Evolutionary conservation across 768 basidiomycete species (phyloP), one percentile per base, ranked within the genome.

Genomic region (Cyclocybe cylindracea): DNA sequence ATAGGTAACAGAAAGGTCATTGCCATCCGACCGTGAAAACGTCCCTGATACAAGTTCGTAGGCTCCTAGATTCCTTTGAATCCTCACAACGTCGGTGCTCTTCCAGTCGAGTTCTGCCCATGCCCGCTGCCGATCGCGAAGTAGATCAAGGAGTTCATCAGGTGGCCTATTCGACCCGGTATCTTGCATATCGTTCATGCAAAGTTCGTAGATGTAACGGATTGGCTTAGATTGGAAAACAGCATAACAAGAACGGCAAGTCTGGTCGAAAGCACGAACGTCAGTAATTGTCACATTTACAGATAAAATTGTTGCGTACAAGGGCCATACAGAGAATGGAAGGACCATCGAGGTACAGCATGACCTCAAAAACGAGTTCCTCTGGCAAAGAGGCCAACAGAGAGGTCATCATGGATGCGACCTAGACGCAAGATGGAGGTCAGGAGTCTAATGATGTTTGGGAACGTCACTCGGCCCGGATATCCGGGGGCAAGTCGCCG

Each of bases 21-120:
- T n/a, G 7, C 44, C 51, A 18, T 46, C 32, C 6, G 44, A 46
- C 4, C 13, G 14, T 7, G 51, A 41, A 29, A 52, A 52, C 16
- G 36, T 36, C 11, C 51, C 51, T 9, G 44, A 44, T 0, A 52
- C 44, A 11, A 52, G 39, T 11, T 52, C 38, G 18, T 52, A 52
- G 7, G 44, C 44, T 13, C 19, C 19, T 13, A 32, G 34, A 14
- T 18, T 32, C 11, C n/a, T 8, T 18, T 24, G 14, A 7, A 50
- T 32, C 1, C 11, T 24, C 13, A 52, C 38, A 8, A 33, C 33
- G 8, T 9, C 36, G 5, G 11, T 16, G n/a, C 14, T 29, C 8
- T 42, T 49, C 51, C 44, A 52, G 6, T 45, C 38, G 24, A 40
- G 6, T 5, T 19, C n/a, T 1, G 36, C 51, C 51, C 51, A 52